Conservation (phyloP, 371 early-diverging fungal species). For the Mortierella sp. region DNA sequence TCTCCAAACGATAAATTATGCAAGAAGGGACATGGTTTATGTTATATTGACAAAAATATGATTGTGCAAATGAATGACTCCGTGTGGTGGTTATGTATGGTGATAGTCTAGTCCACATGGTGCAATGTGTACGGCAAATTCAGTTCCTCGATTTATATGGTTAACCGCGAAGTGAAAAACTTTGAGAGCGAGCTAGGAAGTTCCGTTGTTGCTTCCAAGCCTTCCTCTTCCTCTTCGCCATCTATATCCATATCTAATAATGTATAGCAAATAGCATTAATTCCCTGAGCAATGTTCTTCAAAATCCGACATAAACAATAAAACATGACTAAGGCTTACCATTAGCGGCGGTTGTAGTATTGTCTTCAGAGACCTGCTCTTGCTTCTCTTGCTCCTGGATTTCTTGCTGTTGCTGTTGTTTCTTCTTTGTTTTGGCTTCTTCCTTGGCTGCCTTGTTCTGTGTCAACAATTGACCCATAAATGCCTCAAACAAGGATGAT, state of each 20-base stretch:
- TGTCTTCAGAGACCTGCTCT: constrained; percentile 5
- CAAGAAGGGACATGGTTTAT: neutral
- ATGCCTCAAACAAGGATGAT: constrained; percentile 51
- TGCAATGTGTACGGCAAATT: neutral
- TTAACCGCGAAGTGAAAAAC: constrained; percentile 53
- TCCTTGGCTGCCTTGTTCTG: constrained; percentile 39
- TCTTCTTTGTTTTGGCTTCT: constrained; percentile 36
- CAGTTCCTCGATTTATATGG: constrained; percentile 13
- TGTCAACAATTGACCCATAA: constrained; percentile 53
- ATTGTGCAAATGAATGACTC: neutral
- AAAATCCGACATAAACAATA: neutral
- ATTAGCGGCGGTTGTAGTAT: neutral
- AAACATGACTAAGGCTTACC: constrained; percentile 5
- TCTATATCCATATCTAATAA: constrained; percentile 49
- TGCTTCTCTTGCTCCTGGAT: constrained; percentile 16
- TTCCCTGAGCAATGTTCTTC: neutral
- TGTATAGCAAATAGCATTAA: neutral
- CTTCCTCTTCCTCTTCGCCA: constrained; percentile 15
- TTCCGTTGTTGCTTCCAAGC: constrained; percentile 7
- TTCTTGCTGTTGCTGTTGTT: constrained; percentile 23
- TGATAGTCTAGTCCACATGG: neutral
- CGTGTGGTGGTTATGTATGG: neutral
- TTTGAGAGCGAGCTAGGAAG: constrained; percentile 40
- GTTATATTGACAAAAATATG: neutral
- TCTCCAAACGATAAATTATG: neutral